Conservation (phyloP, 2,329 filamentous ascomycete species). For the Phaeoacremonium minimum region DNA sequence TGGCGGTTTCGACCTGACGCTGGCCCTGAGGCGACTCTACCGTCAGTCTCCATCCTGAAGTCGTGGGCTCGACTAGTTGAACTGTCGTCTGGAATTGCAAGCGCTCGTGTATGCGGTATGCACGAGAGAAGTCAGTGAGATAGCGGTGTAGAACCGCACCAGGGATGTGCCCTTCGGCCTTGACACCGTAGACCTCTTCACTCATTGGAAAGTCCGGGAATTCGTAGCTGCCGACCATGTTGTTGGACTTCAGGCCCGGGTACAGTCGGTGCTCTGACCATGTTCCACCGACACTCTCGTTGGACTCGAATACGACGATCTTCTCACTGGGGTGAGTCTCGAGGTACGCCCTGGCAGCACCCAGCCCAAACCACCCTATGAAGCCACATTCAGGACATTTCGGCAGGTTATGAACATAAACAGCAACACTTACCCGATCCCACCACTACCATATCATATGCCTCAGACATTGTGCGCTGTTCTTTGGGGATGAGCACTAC, state of each 20-base stretch:
- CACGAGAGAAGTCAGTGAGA: constrained; percentile 27
- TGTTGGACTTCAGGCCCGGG: constrained; percentile 59
- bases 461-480: too few relatives aligned
- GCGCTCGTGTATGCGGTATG: constrained; percentile 43
- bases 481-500: too few relatives aligned
- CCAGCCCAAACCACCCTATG: constrained; percentile 45
- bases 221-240: constrained; percentile 59
- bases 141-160: constrained; percentile 29
- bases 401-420: neutral
- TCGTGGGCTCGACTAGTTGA: constrained; percentile 29
- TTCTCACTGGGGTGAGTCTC: constrained; percentile 41
- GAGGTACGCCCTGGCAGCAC: constrained; percentile 45
- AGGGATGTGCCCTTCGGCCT: constrained; percentile 26
- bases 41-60: constrained; percentile 14
- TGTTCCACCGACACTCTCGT: constrained; percentile 49
- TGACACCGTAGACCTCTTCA: constrained; percentile 34
- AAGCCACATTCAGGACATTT: neutral
- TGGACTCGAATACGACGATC: constrained; percentile 46
- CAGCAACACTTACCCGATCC: constrained; percentile 6
- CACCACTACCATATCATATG: constrained; percentile 8
- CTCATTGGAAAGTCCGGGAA: constrained; percentile 61
- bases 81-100: constrained; percentile 48
- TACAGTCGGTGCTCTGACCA: constrained; percentile 58
- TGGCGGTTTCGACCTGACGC: constrained; percentile 20
- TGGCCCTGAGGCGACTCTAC: constrained; percentile 3